A percentile compares a stretch with the other conserved stretches of the same genome.
These are phyloP conservation scores for Fusarium kyushuense DNA, from an alignment of 2,329 filamentous ascomycete genomes.

Conservation along the genomic window DNA sequence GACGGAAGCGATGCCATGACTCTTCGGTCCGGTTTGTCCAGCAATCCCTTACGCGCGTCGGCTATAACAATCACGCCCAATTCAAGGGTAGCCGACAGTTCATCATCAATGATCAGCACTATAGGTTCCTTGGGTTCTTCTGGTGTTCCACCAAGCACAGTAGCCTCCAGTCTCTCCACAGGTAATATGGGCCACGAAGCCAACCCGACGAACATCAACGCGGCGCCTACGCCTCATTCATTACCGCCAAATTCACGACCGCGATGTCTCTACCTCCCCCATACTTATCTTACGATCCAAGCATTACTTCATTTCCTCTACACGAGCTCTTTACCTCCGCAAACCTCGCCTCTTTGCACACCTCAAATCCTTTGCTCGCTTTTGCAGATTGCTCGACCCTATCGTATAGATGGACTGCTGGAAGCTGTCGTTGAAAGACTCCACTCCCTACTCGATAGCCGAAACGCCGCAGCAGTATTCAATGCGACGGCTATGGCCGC, in stretches of 20 bases:
- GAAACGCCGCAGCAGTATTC: slow-evolving; percentile 96
- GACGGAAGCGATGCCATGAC: slow-evolving; percentile 82
- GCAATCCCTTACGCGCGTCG: slow-evolving; percentile 76
- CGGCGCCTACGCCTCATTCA: slow-evolving; percentile 67
- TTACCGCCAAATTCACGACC: slow-evolving; percentile 76
- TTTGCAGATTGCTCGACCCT: slow-evolving; percentile 91
- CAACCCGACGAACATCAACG: slow-evolving; percentile 60
- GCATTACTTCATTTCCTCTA: slow-evolving; percentile 94
- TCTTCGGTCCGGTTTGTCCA: slow-evolving; percentile 72
- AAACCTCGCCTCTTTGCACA: slow-evolving; percentile 83
- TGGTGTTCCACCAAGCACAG: slow-evolving; percentile 56
- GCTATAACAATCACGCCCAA: slow-evolving; percentile 85
- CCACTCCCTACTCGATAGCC: slow-evolving; percentile 88
- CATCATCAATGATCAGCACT: slow-evolving; percentile 61
- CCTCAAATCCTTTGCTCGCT: slow-evolving; percentile 96
- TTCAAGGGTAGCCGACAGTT: slow-evolving; percentile 64
- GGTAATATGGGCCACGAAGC: slow-evolving; percentile 53
- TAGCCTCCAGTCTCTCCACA: slow-evolving; percentile 58
- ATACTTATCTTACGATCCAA: slow-evolving; percentile 89
- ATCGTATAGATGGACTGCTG: slow-evolving; percentile 90
- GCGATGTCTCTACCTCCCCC: slow-evolving; percentile 90
- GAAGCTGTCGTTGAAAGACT: slow-evolving; percentile 93
- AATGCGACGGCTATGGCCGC: slow-evolving; percentile 99
- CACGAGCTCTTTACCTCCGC: slow-evolving; percentile 85
- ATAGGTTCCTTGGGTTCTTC: slow-evolving; percentile 57